Base-by-base conservation (phyloP, 2,329 filamentous ascomycete species). In the Paracamarosporium sp. region DNA sequence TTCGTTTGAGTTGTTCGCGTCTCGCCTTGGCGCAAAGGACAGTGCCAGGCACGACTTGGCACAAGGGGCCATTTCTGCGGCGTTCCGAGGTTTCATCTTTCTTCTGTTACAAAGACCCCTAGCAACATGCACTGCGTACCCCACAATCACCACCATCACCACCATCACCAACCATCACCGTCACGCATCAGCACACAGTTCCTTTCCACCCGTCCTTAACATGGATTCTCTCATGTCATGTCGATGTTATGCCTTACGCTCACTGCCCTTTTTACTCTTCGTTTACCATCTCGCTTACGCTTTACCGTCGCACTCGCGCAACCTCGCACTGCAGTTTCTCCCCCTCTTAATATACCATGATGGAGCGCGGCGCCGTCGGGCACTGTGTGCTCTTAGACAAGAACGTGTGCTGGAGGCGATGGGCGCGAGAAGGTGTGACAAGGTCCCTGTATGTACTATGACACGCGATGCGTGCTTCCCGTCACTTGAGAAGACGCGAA, bases 81-180 rank as follows among this genome's bases (percentile, higher is more conserved):
- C 60, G 62, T 65, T 65, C 50, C 46, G 53, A 52, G 38, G 56
- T 63, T 63, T 65, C 56, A 59, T 40, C 28, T 59, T 63, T 53
- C 24, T 36, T 43, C 44, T 53, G 51, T 44, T 43, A 45, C 53
- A 55, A n/a, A 47, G 35, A 47, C 28, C 44, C 43, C 31, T 53
- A 22, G 24, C 35, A 15, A 35, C 50, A 35, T 40, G 20, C 31
- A 17, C 36, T 24, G 9, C n/a, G n/a, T n/a, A 17, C 31, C 56
- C n/a, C 24, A 28, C 25, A 45, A n/a, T 17, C 17, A 12, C n/a
- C 31, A 40, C 27, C 33, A 20, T 12, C 22, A 24, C 17, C 43
- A 22, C 30, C 31, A n/a, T n/a, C 12, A 5, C 7, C 25, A 12
- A 13, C n/a, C 24, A 22, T 17, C 8, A 15, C 27, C 43, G 22